Evolutionary conservation across 2,329 filamentous ascomycete species (phyloP).

Genomic region (Pestalotiopsis sp.): DNA sequence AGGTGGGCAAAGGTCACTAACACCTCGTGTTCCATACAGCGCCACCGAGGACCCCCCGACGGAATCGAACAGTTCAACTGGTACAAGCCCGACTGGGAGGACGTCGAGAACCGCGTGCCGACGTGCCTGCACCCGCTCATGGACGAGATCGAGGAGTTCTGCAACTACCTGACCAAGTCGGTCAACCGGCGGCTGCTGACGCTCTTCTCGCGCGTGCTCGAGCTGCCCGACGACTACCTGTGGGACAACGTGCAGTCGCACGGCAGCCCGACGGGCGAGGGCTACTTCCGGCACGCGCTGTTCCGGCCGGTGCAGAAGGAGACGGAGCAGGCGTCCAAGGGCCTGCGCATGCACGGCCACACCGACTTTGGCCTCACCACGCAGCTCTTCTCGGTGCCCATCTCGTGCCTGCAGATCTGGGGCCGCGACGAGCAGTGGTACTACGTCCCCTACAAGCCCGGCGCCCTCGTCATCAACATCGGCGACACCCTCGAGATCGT

Average conservation of each 20-base stretch:
- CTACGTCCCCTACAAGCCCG: conserved; percentile 8
- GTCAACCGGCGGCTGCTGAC: conserved; percentile 5
- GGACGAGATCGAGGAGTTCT: conserved; percentile 7
- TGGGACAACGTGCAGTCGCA: conserved; percentile 6
- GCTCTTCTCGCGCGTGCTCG: conserved; percentile 4
- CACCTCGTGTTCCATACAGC: neutral
- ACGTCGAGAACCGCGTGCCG: neutral
- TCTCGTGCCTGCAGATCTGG: conserved; percentile 9
- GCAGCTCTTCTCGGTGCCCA: neutral
- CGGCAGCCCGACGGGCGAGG: conserved; percentile 9
- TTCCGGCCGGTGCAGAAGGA: conserved; percentile 2
- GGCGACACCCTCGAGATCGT: conserved; percentile 9
- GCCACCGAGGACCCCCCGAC: conserved; percentile 2
- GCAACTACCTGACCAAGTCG: conserved; percentile 9
- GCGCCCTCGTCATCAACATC: conserved; percentile 8
- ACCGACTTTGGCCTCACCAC: conserved; percentile 7
- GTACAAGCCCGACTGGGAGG: conserved; percentile 6
- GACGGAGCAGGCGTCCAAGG: neutral
- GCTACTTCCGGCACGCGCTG: conserved; percentile 8
- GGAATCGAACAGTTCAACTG: conserved; percentile 10
- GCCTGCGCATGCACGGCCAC: conserved; percentile 9
- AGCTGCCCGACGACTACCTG: conserved; percentile 7
- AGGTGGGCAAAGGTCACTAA: too few relatives aligned
- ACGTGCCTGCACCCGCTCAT: conserved; percentile 4
- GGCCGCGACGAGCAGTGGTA: conserved; percentile 11